A percentile compares a stretch with the other conserved stretches of the same genome.
These are phyloP conservation scores for Austroboletus novae-zelandiae DNA, from an alignment of 1,284 basidiomycete species.

Conservation along the genomic window DNA sequence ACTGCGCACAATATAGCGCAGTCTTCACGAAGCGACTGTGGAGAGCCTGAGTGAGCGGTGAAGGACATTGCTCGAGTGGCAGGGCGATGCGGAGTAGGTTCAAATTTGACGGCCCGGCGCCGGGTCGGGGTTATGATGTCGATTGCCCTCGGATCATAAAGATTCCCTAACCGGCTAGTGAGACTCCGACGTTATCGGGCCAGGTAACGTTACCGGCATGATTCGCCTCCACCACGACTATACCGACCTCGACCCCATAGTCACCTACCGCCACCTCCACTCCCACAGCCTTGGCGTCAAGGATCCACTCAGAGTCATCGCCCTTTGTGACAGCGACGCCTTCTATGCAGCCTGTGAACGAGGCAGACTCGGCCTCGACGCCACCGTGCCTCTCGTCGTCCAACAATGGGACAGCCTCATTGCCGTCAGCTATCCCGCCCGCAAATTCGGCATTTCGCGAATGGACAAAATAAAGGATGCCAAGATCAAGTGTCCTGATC, in stretches of 20 bases:
- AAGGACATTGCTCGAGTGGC: slow-evolving; percentile 15
- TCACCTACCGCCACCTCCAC: slow-evolving; percentile 73
- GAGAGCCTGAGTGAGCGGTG: slow-evolving; percentile 13
- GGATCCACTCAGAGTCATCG: slow-evolving; percentile 75
- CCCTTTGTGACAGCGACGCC: slow-evolving; percentile 92
- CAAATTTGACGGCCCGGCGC: too few species aligned
- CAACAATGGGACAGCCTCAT: slow-evolving; percentile 91
- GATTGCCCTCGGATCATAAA: too few species aligned
- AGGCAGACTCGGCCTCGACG: slow-evolving; percentile 73
- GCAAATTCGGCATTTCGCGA: slow-evolving; percentile 86
- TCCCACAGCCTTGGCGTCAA: slow-evolving; percentile 61
- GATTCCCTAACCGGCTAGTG: too few species aligned
- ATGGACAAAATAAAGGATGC: slow-evolving; percentile 80
- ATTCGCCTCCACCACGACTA: slow-evolving; percentile 42
- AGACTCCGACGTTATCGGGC: too few species aligned
- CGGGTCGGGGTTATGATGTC: background rate
- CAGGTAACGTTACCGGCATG: too few species aligned
- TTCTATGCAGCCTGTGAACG: slow-evolving; percentile 93
- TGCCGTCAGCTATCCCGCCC: slow-evolving; percentile 94
- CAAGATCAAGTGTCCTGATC: slow-evolving; percentile 80
- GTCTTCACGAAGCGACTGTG: slow-evolving; percentile 42
- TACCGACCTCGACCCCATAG: slow-evolving; percentile 57
- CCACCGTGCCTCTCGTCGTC: slow-evolving; percentile 81
- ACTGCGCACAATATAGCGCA: slow-evolving; percentile 40
- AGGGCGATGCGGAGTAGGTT: too few species aligned